Percentiles rank a stretch among this genome's conserved stretches.
Evolutionary conservation across 441 rosid species (phyloP).

Genomic region (Viola pubescens): DNA sequence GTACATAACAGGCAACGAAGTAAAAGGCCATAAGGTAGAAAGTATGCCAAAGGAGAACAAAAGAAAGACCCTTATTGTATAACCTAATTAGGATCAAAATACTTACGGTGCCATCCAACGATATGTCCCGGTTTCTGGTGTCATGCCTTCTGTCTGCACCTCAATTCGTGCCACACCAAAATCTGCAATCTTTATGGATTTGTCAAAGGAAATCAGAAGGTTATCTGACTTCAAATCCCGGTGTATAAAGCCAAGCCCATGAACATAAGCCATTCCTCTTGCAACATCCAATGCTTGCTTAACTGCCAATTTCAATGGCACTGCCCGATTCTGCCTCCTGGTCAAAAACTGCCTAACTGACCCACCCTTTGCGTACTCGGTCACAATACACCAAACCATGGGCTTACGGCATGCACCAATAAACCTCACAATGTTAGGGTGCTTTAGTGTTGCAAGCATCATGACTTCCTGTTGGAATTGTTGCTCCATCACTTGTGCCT

Average conservation of each 20-base stretch:
- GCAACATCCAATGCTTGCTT: conserved; percentile 96
- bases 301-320: conserved; percentile 87
- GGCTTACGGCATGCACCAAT: conserved; percentile 83
- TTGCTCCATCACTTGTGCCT: conserved; percentile 80
- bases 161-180: conserved; percentile 96
- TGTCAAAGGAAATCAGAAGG: conserved; percentile 77
- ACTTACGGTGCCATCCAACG: conserved; percentile 99
- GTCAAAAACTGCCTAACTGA: conserved; percentile 82
- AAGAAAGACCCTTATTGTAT: conserved; percentile 5
- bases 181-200: conserved; percentile 91
- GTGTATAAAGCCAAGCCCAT: conserved; percentile 74
- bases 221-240: conserved; percentile 92
- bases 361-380: conserved; percentile 97
- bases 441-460: conserved; percentile 83
- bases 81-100: conserved; percentile 8
- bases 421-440: conserved; percentile 83
- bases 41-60: background rate
- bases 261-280: conserved; percentile 92
- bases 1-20: background rate
- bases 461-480: conserved; percentile 95
- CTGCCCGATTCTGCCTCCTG: conserved; percentile 70
- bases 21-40: background rate
- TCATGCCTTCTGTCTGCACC: conserved; percentile 99
- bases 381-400: conserved; percentile 95
- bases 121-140: conserved; percentile 96